Base-by-base conservation (phyloP, 2,329 filamentous ascomycete genomes). In the Diaporthe aspalathi region DNA sequence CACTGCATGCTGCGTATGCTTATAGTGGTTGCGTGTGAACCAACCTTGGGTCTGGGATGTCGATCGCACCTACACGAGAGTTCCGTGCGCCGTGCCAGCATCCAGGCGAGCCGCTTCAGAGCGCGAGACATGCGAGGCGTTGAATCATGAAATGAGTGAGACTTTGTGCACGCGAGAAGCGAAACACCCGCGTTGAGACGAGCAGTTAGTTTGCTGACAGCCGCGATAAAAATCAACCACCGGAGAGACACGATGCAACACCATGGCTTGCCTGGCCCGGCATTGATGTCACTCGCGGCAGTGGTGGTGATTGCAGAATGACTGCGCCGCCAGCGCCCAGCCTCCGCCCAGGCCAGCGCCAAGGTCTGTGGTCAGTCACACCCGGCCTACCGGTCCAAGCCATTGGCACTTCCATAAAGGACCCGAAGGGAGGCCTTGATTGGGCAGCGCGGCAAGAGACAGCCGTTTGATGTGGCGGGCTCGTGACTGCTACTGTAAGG, bases 201-300 rank as follows among this genome's bases (percentile, higher is more conserved):
- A 49, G 43, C 27, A 63, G 22, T 45, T n/a, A 63, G 22, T 45
- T n/a, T 38, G 22, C 54, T 53, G 50, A 27, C 22, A 27, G 16
- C 20, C 16, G n/a, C 22, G 11, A 20, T 1, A 9, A 17, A 22
- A 2, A 14, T n/a, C n/a, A 47, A 17, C 20, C 16, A 47, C 57
- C 43, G 43, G 43, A 49, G 60, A 63, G 43, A 63, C 60, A 49
- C 43, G 60, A 63, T 63, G 60, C 29, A 50, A 65, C 60, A 50
- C 5, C 29, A 32, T 29, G 60, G 60, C 29, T 38, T 38, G 43
- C 40, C 60, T 29, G 27, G 43, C 16, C 43, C 17, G 22, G 43
- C 43, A 49, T 20, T 38, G 27, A 50, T 63, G 60, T 49, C 29
- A 63, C 32, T 35, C 32, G 9, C 60, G 43, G 35, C 12, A 12